Evolutionary conservation across 306 rosid genomes (phyloP).

Genomic region (Senna siamea): DNA sequence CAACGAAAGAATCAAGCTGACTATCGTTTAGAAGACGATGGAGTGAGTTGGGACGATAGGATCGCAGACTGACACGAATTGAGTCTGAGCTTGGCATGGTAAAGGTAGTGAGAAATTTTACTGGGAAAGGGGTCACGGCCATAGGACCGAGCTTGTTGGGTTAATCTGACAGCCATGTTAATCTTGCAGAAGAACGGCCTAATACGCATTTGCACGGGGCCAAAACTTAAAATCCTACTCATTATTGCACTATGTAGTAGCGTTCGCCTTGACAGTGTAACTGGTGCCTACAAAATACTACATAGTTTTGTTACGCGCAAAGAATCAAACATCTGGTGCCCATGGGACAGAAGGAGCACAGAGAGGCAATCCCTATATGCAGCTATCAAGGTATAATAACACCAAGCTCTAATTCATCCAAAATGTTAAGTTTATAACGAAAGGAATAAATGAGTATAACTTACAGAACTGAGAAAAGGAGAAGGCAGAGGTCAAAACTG

Average conservation of each 20-base stretch:
- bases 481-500: not conserved
- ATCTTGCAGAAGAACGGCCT: constrained; percentile 34
- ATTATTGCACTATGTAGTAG: not conserved
- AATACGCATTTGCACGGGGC: constrained; percentile 37
- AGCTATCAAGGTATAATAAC: not conserved
- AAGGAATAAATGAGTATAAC: not conserved
- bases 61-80: constrained; percentile 70
- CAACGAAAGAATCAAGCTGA: constrained; percentile 65
- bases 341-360: not conserved
- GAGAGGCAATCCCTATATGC: too few species aligned
- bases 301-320: constrained; percentile 34
- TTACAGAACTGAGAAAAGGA: not conserved
- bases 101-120: constrained; percentile 69
- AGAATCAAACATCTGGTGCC: constrained; percentile 49
- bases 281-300: not conserved
- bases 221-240: not conserved
- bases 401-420: not conserved
- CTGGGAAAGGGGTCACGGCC: constrained; percentile 66
- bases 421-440: too few species aligned
- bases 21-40: constrained; percentile 48
- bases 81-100: constrained; percentile 79
- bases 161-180: constrained; percentile 36
- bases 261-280: not conserved
- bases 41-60: constrained; percentile 52
- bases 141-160: constrained; percentile 54